phyloP scores from a whole-genome alignment of 108 stramenopile genomes.

The Pseudonitzschia pungens region DNA sequence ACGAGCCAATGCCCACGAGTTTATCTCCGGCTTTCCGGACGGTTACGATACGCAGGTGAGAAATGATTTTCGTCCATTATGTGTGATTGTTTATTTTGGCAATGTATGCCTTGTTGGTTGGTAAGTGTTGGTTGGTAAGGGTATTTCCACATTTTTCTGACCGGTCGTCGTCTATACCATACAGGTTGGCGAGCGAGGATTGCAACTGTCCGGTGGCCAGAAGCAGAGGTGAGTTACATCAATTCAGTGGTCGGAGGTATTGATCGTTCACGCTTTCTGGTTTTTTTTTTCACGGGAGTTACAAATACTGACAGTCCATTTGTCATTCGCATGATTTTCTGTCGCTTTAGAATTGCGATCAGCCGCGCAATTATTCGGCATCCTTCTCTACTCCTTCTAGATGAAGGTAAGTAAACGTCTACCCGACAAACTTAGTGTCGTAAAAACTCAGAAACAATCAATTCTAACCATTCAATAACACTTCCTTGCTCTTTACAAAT shows the following conservation, averaged over 20 bases:
- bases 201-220: constrained; percentile 90
- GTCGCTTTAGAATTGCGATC: constrained; percentile 79
- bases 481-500: not conserved
- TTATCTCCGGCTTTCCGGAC: constrained; percentile 74
- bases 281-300: too few relatives aligned
- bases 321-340: not conserved
- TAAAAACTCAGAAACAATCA: not conserved
- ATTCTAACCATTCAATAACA: not conserved
- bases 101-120: not conserved
- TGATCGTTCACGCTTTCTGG: too few relatives aligned
- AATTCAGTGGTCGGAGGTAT: too few relatives aligned
- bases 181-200: constrained; percentile 84
- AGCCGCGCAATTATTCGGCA: constrained; percentile 81
- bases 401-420: constrained; percentile 72
- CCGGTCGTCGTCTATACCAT: not conserved
- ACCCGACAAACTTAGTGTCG: not conserved
- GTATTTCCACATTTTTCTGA: too few relatives aligned
- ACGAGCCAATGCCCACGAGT: constrained; percentile 90
- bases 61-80: not conserved
- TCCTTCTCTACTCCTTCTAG: constrained; percentile 79
- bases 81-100: not conserved
- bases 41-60: constrained; percentile 79
- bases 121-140: too few relatives aligned
- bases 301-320: not conserved
- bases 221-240: constrained; percentile 45